phyloP scores from a whole-genome alignment of 2,329 filamentous ascomycete species.

The Stemphylium vesicarium region DNA sequence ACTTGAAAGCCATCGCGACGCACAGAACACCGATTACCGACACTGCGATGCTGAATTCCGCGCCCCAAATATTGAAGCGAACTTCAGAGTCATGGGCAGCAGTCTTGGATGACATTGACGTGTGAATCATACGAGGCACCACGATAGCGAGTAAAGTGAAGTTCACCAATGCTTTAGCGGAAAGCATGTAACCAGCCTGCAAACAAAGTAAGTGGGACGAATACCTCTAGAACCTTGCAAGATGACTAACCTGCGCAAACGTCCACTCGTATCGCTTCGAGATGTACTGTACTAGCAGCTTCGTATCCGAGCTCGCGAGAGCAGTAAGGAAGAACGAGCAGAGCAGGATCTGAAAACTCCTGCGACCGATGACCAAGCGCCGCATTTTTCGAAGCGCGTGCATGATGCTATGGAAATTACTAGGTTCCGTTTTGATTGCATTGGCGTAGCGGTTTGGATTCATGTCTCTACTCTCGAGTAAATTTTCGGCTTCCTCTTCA shows the following conservation, averaged over 20 bases:
- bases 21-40: slow-evolving; percentile 45
- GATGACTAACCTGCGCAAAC: slow-evolving; percentile 35
- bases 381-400: slow-evolving; percentile 26
- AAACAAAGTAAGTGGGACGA: background rate
- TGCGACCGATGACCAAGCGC: slow-evolving; percentile 29
- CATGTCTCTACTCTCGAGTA: slow-evolving; percentile 24
- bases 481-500: slow-evolving; percentile 28
- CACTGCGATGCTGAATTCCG: slow-evolving; percentile 39
- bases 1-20: slow-evolving; percentile 39
- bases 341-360: slow-evolving; percentile 45
- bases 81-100: slow-evolving; percentile 35
- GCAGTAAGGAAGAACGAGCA: slow-evolving; percentile 45
- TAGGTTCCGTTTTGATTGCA: slow-evolving; percentile 32
- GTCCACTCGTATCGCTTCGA: slow-evolving; percentile 50
- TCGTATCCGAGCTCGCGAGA: slow-evolving; percentile 48
- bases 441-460: slow-evolving; percentile 24
- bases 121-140: slow-evolving; percentile 43
- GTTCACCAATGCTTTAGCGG: slow-evolving; percentile 47
- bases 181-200: slow-evolving; percentile 47
- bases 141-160: slow-evolving; percentile 42
- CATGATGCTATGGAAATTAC: slow-evolving; percentile 20
- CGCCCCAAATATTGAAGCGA: slow-evolving; percentile 40
- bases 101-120: slow-evolving; percentile 28
- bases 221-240: background rate
- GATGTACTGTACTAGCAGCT: slow-evolving; percentile 48